phyloP scores from a whole-genome alignment of 345 rosid genomes.

The Boechera divaricarpa region DNA sequence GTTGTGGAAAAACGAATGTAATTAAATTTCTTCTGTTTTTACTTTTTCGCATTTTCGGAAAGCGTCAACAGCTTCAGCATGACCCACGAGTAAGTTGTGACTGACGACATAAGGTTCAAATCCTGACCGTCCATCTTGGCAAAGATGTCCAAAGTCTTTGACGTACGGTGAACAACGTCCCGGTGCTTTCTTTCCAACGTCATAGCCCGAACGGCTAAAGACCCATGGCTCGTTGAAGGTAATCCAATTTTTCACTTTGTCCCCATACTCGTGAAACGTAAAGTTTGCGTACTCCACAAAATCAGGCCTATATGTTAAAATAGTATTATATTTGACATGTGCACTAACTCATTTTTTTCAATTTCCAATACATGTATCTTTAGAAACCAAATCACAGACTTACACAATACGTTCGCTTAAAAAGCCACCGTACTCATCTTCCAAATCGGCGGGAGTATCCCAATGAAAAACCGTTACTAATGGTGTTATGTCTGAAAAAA shows the following conservation, averaged over 20 bases:
- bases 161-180: constrained; percentile 54
- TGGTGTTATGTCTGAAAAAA: constrained; percentile 49
- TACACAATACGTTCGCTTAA: constrained; percentile 53
- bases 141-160: constrained; percentile 3
- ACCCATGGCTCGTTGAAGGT: constrained; percentile 57
- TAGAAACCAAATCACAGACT: neutral
- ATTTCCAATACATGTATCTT: too few relatives aligned
- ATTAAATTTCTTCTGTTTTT: neutral
- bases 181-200: constrained; percentile 48
- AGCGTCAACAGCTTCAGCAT: constrained; percentile 41
- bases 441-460: constrained; percentile 56
- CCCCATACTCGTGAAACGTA: constrained; percentile 54
- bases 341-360: too few relatives aligned
- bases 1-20: neutral
- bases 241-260: constrained; percentile 57
- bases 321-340: too few relatives aligned
- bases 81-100: constrained; percentile 40
- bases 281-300: constrained; percentile 51
- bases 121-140: constrained; percentile 42
- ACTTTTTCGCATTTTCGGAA: constrained; percentile 44
- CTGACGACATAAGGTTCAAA: constrained; percentile 37
- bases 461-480: constrained; percentile 62
- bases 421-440: constrained; percentile 59
- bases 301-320: constrained; percentile 40
- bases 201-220: constrained; percentile 40